A percentile compares a stretch with the other conserved stretches of the same genome.
phyloP scores from a whole-genome alignment of 768 basidiomycete genomes.

The Phlegmacium glaucopus region DNA sequence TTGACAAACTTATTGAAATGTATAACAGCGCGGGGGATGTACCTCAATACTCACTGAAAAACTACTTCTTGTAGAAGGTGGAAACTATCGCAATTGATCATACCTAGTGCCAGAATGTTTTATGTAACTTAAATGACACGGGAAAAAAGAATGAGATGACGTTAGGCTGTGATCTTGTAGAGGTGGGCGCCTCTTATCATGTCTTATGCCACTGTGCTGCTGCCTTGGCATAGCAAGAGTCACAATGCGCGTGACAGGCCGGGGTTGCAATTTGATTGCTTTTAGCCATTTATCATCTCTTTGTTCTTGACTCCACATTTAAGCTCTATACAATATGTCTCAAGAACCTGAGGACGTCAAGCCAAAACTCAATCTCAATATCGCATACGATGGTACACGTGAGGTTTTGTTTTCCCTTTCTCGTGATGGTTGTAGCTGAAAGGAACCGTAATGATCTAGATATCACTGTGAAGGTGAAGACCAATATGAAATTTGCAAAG shows the following conservation, averaged over 20 bases:
- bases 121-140: too few species aligned
- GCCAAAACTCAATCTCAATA: slow-evolving; percentile 64
- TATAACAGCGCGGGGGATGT: slow-evolving; percentile 42
- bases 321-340: slow-evolving; percentile 30
- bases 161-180: too few species aligned
- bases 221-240: too few species aligned
- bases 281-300: background rate
- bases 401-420: slow-evolving; percentile 14
- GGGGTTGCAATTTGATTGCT: too few species aligned
- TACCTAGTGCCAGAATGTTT: too few species aligned
- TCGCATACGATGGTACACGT: slow-evolving; percentile 57
- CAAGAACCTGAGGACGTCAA: slow-evolving; percentile 61
- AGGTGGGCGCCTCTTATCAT: too few species aligned
- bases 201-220: too few species aligned
- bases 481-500: slow-evolving; percentile 60
- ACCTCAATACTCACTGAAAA: slow-evolving; percentile 45
- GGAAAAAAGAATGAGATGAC: too few species aligned
- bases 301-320: background rate
- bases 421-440: background rate
- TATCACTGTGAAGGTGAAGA: slow-evolving; percentile 65
- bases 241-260: too few species aligned
- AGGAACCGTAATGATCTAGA: slow-evolving; percentile 32
- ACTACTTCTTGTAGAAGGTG: background rate
- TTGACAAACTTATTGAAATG: slow-evolving; percentile 54
- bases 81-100: background rate